Base-by-base conservation (phyloP, 2,329 filamentous ascomycete species). In the Scytalidium lignicola region DNA sequence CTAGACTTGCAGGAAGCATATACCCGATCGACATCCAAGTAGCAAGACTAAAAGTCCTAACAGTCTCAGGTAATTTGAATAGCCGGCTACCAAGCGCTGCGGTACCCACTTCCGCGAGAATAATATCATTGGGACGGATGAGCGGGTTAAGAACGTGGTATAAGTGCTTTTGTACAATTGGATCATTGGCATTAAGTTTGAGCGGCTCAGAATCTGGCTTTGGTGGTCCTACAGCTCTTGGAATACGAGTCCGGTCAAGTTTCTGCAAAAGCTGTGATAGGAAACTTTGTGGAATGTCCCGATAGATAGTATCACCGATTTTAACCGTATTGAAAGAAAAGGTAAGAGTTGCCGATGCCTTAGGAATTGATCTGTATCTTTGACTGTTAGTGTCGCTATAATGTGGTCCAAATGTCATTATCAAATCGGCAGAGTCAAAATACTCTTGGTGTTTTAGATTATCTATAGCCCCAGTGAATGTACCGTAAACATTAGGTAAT, bases 41-140 rank as follows among this genome's bases (percentile, higher is more conserved):
- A 3, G 86, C 83, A 64, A 91, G 87, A 45, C 80, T 89, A 61
- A 95, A 80, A 12, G 84, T 85, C 3, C 78, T 87, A 13, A 90
- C 85, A n/a, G 78, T 75, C 1, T 72, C 62, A 0, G 89, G 89
- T 70, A 95, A 91, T 32, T 78, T 77, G 6, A 88, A 90, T 48
- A 90, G 86, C 79, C 86, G 88, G 59, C 92, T 86, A 47, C 90
- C 90, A 65, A 92, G 91, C 69, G 88, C 90, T 51, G 88, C 75
- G 0, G 90, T 95, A 29, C 89, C 90, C 2, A 89, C 93, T 66
- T 95, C 90, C 0, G 88, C 90, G 45, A 95, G 77, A 48, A 95
- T 73, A 49, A 93, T 80, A 61, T 95, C 90, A 42, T 81, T 74
- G 46, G 81, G 71, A 44, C 75, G 73, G 8, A 95, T 61, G 60